Base-by-base conservation (phyloP, 1,139 yeast genomes). In the Yamadazyma membranifaciens region DNA sequence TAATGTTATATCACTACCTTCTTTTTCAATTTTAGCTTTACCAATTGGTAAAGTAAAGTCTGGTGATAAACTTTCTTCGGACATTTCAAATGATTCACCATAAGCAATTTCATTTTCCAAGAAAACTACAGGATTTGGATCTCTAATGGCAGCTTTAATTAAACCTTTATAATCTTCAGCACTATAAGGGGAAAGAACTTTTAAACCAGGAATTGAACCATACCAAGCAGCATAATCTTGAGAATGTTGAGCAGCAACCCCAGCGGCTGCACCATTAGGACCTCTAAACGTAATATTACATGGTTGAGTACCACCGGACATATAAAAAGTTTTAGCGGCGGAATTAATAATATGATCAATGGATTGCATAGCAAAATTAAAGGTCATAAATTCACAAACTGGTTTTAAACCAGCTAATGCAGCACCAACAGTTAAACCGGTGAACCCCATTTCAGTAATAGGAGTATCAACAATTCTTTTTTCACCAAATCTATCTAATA, bases 221-320 rank as follows among this genome's bases (percentile, higher is more conserved):
- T 94, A 92, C 98, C 98, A 92, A 41, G 96, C 89, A 44, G 97
- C 80, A 67, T 82, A 92, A 71, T 89, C 95, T 73, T 92, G 99
- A 33, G 98, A 92, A 73, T 92, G 99, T 71, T 92, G 99, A 45
- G 99, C 99, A 56, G 81, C 99, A 56, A 92, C 98, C 79, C 98
- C 98, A 37, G 97, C 97, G 55, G 98, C 97, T 39, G 98, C 96
- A 69, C 98, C 99, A 69, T 94, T 94, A 49, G 98, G 98, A 59
- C 98, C 98, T 72, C 98, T 85, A 79, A 94, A 94, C 40, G 96
- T 91, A 60, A 92, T 87, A 69, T 87, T 91, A 76, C 97, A 91
- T 48, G 91, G 91, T 71, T 91, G 97, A 51, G 83, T 86, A 75
- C 99, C 99, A 65, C 99, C 99, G 48, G 97, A 87, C 99, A 92